Evolutionary conservation across 768 basidiomycete species (phyloP).

Genomic region (Hortiboletus campestris): DNA sequence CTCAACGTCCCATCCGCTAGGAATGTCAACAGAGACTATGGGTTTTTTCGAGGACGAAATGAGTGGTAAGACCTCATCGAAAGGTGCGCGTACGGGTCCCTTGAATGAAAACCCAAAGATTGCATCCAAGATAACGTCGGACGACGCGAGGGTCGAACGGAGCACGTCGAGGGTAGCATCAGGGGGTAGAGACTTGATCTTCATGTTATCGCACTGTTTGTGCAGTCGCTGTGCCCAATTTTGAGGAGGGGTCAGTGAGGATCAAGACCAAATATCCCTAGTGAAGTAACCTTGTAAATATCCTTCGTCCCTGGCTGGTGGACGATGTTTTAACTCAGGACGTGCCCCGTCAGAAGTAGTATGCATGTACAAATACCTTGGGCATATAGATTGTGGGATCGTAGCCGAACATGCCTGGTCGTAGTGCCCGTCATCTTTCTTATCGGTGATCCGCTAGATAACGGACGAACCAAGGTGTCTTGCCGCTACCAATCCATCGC

Average conservation of each 20-base stretch:
- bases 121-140: slow-evolving; percentile 89
- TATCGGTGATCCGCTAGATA: neutral
- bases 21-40: slow-evolving; percentile 93
- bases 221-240: slow-evolving; percentile 58
- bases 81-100: slow-evolving; percentile 86
- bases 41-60: slow-evolving; percentile 66
- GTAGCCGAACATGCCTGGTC: slow-evolving; percentile 87
- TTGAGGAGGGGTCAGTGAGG: neutral
- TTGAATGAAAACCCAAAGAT: slow-evolving; percentile 99
- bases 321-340: neutral
- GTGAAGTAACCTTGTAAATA: slow-evolving; percentile 67
- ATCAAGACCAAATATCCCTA: neutral
- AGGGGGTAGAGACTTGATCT: slow-evolving; percentile 67
- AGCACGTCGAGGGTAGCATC: slow-evolving; percentile 47
- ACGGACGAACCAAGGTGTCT: slow-evolving; percentile 76
- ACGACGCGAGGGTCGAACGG: slow-evolving; percentile 47
- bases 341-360: neutral
- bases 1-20: slow-evolving; percentile 96
- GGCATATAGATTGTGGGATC: slow-evolving; percentile 89
- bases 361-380: slow-evolving; percentile 51
- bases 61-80: slow-evolving; percentile 70
- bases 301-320: slow-evolving; percentile 88
- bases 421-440: neutral
- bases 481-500: slow-evolving; percentile 95
- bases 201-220: slow-evolving; percentile 86